These are phyloP conservation scores for Ophiostoma quercus DNA, from an alignment of 2,329 filamentous ascomycete genomes.

Conservation along the genomic window DNA sequence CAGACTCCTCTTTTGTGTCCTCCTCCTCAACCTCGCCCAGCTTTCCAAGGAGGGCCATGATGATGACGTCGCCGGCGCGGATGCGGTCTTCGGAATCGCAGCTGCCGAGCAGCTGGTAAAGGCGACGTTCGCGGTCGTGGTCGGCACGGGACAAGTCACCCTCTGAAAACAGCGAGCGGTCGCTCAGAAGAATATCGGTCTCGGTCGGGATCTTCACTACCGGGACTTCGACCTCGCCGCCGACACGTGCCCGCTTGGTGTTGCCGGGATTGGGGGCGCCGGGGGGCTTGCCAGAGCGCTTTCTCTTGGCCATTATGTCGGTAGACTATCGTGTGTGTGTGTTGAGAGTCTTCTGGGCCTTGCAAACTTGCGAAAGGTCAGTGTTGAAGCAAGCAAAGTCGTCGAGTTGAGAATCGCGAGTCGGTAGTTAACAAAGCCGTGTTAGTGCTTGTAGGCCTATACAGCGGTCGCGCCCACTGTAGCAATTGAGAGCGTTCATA, in stretches of 20 bases:
- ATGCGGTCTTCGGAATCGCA: constrained; percentile 54
- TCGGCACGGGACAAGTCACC: constrained; percentile 46
- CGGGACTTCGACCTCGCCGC: constrained; percentile 15
- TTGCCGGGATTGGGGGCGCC: constrained; percentile 7
- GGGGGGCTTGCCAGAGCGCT: constrained; percentile 23
- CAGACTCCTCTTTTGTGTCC: background rate
- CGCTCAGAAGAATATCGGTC: constrained; percentile 21
- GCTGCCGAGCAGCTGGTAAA: constrained; percentile 59
- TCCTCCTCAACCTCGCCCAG: background rate
- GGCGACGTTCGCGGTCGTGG: constrained; percentile 51
- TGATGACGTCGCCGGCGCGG: constrained; percentile 53
- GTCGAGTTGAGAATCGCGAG: background rate
- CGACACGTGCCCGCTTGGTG: constrained; percentile 24
- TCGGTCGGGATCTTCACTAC: constrained; percentile 2
- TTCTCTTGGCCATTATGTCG: constrained; percentile 25
- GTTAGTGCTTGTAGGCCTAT: background rate
- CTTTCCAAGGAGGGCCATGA: constrained; percentile 48
- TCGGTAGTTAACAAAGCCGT: background rate
- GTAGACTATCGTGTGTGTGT: too few species aligned
- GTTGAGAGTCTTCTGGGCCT: background rate
- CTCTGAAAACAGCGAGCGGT: constrained; percentile 45
- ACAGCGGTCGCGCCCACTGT: background rate
- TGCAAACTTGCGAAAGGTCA: background rate
- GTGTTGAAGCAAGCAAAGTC: background rate
- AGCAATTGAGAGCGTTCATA: background rate